Evolutionary conservation across 73 alveolate species (phyloP).

Genomic region (Paramecium sexaurelia): DNA sequence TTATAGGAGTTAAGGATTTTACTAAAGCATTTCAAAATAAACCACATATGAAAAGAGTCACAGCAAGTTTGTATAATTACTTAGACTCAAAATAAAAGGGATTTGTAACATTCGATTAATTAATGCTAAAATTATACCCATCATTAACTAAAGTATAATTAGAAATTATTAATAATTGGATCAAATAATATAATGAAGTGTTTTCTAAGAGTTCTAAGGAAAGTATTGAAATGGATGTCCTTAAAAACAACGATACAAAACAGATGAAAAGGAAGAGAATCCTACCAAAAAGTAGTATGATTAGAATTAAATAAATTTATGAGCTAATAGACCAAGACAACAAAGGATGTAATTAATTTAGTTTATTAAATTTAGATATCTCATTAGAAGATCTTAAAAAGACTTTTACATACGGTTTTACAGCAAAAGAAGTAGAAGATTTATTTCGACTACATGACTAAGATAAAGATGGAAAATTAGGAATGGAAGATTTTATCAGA

Average conservation of each 20-base stretch:
- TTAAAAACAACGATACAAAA: constrained; percentile 45
- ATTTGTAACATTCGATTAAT: constrained; percentile 55
- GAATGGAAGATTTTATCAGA: constrained; percentile 59
- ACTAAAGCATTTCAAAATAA: constrained; percentile 60
- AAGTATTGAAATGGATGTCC: constrained; percentile 9
- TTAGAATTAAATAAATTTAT: constrained; percentile 35
- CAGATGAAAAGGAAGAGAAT: constrained; percentile 49
- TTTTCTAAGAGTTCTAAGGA: constrained; percentile 31
- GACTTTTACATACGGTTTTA: constrained; percentile 61
- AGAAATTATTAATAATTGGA: constrained; percentile 54
- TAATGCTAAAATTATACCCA: constrained; percentile 52
- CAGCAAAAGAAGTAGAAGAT: constrained; percentile 55
- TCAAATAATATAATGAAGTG: constrained; percentile 55
- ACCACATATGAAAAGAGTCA: constrained; percentile 69
- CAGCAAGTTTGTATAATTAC: constrained; percentile 63
- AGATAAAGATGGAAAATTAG: constrained; percentile 61
- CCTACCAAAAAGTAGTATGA: constrained; percentile 51
- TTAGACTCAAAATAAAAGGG: constrained; percentile 66
- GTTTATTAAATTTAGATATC: constrained; percentile 2
- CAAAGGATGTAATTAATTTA: constrained; percentile 55
- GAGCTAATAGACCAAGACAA: constrained; percentile 53
- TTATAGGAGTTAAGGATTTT: constrained; percentile 58
- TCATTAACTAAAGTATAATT: constrained; percentile 55
- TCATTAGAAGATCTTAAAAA: constrained; percentile 63
- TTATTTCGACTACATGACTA: constrained; percentile 54